Base-by-base conservation (phyloP, 148 eudicot species). In the Amaranthus cruentus region DNA sequence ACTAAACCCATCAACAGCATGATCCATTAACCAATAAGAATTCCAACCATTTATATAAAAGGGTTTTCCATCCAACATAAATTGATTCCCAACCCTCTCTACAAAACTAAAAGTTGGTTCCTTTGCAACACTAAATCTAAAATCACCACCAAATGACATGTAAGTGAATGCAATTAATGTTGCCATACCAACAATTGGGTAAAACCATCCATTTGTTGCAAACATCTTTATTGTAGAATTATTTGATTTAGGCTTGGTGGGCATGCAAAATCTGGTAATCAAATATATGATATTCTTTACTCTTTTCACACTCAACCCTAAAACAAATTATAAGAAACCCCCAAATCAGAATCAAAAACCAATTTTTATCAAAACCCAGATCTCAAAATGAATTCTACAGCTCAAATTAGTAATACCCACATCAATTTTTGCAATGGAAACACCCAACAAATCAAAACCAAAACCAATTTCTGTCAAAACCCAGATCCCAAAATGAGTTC, bases 11-110 rank as follows among this genome's bases (percentile, higher is more conserved):
- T 92, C 88, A 72, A 84, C 96, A 73, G 92, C 94, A 75, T 91
- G 92, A 69, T 92, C 91, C 97, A 95, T 95, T 55, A 95, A 78
- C 99, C 99, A 95, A 76, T 95, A 95, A 61, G 99, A 95, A 62
- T 95, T 95, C 97, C 97, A 95, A 28, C 99, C 99, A 84, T 95
- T 95, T 4, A 90, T 73, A 70, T 87, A 95, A 62, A 91, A 95
- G 10, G 87, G 83, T 55, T 70, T 77, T 12, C 89, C 96, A 79
- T 95, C 97, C 66, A 91, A 77, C 71, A 81, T 51, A 79, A 95
- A 90, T 77, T 92, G 97, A 75, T 86, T 87, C 44, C 94, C 99
- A 84, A 88, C 86, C 55, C 93, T 90, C 76, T 76, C 83, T 73
- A 91, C 96, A 83, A 95, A 95, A 66, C 89, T 88, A 80, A 86